Evolutionary conservation across 768 basidiomycete genomes (phyloP).

Genomic region (Pleurotus tuber-regium): DNA sequence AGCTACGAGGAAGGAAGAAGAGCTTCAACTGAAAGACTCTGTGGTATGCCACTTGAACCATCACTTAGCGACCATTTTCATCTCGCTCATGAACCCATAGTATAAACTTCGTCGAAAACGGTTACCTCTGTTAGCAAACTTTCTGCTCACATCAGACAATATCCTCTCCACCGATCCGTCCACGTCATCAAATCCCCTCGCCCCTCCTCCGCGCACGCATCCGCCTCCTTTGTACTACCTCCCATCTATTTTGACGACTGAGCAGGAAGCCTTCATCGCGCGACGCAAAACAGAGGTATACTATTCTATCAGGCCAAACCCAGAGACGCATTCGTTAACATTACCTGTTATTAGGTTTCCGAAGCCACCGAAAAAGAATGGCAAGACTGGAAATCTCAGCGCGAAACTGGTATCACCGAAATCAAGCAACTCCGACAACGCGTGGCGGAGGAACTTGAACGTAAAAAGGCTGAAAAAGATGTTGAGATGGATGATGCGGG

Average conservation of each 20-base stretch:
- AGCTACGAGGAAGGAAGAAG: slow-evolving; percentile 81
- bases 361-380: slow-evolving; percentile 71
- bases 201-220: slow-evolving; percentile 56
- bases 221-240: slow-evolving; percentile 80
- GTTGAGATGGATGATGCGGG: slow-evolving; percentile 23
- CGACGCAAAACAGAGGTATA: slow-evolving; percentile 58
- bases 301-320: no score
- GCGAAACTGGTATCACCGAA: slow-evolving; percentile 55
- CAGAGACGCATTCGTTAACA: no score
- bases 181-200: slow-evolving; percentile 32
- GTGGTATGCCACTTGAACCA: slow-evolving; percentile 48
- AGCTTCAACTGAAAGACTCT: slow-evolving; percentile 76
- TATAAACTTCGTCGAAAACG: slow-evolving; percentile 72
- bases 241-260: slow-evolving; percentile 62
- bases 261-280: slow-evolving; percentile 66
- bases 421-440: slow-evolving; percentile 59
- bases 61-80: slow-evolving; percentile 1
- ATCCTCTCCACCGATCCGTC: slow-evolving; percentile 44
- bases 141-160: slow-evolving; percentile 70
- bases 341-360: slow-evolving; percentile 40
- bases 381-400: slow-evolving; percentile 60
- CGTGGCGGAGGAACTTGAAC: slow-evolving; percentile 64
- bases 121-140: slow-evolving; percentile 72
- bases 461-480: slow-evolving; percentile 35
- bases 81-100: slow-evolving; percentile 32